Evolutionary conservation across 2,329 filamentous ascomycete genomes (phyloP).

Genomic region (Hypomyces rosellus): DNA sequence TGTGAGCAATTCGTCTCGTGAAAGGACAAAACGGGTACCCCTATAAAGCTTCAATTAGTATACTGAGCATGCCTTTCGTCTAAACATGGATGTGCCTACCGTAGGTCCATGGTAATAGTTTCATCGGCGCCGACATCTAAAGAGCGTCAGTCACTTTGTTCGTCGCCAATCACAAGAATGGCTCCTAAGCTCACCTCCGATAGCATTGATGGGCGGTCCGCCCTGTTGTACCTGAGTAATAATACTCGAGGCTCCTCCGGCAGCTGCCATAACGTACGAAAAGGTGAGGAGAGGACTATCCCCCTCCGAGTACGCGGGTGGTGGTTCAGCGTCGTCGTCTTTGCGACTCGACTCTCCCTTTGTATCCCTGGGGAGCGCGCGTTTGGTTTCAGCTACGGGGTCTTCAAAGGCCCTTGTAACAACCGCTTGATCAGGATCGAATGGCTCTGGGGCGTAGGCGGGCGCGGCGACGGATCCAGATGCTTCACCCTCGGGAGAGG

Average conservation of each 20-base stretch:
- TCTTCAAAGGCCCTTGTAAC: slow-evolving; percentile 39
- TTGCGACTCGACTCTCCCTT: slow-evolving; percentile 72
- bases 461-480: slow-evolving; percentile 43
- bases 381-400: slow-evolving; percentile 69
- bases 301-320: slow-evolving; percentile 93
- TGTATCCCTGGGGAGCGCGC: slow-evolving; percentile 72
- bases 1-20: slow-evolving; percentile 88
- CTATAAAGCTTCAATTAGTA: slow-evolving; percentile 42
- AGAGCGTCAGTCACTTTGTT: slow-evolving; percentile 6
- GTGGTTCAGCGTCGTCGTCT: slow-evolving; percentile 80
- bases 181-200: slow-evolving; percentile 59
- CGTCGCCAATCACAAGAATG: not conserved
- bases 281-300: slow-evolving; percentile 88
- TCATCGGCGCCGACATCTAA: slow-evolving; percentile 80
- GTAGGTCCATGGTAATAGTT: slow-evolving; percentile 88
- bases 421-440: slow-evolving; percentile 27
- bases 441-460: slow-evolving; percentile 44
- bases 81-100: slow-evolving; percentile 51
- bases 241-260: slow-evolving; percentile 94
- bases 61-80: not conserved
- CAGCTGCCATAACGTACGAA: slow-evolving; percentile 94
- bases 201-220: slow-evolving; percentile 78
- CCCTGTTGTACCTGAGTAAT: slow-evolving; percentile 98
- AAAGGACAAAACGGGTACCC: slow-evolving; percentile 88
- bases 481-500: slow-evolving; percentile 23